Base-by-base conservation (phyloP, 2,329 filamentous ascomycete genomes). In the Aspergillus carbonarius region DNA sequence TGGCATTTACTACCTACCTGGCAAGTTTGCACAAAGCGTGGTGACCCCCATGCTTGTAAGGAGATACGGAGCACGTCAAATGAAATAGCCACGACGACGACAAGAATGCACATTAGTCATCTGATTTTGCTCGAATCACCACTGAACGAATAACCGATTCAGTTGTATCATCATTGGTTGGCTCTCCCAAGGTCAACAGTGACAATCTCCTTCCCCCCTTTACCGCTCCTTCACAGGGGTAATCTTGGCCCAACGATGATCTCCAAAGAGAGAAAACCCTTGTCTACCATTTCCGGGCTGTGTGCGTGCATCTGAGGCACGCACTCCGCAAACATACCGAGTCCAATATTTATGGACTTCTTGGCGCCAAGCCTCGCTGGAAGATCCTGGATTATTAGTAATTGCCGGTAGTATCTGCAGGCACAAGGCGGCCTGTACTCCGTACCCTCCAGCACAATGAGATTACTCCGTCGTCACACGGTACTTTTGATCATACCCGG, bases 321-420 rank as follows among this genome's bases (percentile, higher is more conserved):
- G 20, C 17, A 18, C 39, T 42, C 39, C 39, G 39, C 39, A 48
- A 48, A 25, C 44, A 25, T 48, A 32, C 27, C 12, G 44, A 30
- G 10, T 3, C 25, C 23, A 25, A 30, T 30, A 30, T 17, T 17
- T 17, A 30, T 48, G 44, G 7, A 30, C n/a, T 48, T 15, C 44
- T 30, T 15, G 25, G n/a, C 25, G 44, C 44, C 44, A 48, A 48
- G 44, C 15, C 42, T 30, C 27, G n/a, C 44, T 48, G 44, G 44
- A 48, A 15, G 25, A 48, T 48, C 44, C 44, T 30, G 44, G 44
- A 48, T 48, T 48, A 48, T 48, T 48, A n/a, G n/a, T n/a, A 48
- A 48, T 48, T 32, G 27, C 44, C 23, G 44, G 44, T 30, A 42
- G 12, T 20, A 42, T 42, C 39, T 42, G 39, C 39, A 42, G 39